phyloP scores from a whole-genome alignment of 1,139 yeast genomes.

The Kodamaea sp. region DNA sequence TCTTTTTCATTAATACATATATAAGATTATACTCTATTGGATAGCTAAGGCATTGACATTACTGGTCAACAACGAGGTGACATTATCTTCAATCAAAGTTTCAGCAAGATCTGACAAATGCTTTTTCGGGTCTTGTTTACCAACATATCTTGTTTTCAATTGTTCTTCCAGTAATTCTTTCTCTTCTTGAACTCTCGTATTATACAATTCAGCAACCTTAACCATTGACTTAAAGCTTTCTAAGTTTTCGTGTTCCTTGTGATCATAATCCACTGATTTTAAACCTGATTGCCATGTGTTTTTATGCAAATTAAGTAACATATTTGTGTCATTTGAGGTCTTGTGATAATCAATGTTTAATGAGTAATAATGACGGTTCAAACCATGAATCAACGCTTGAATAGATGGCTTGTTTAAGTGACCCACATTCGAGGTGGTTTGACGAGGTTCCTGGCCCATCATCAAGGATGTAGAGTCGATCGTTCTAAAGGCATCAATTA shows the following conservation, averaged over 20 bases:
- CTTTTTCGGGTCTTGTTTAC: constrained; percentile 98
- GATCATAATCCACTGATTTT: constrained; percentile 70
- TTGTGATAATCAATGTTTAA: constrained; percentile 92
- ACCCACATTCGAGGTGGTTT: constrained; percentile 93
- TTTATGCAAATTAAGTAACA: constrained; percentile 92
- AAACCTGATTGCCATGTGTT: constrained; percentile 96
- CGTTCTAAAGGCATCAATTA: constrained; percentile 95
- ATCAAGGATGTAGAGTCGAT: constrained; percentile 84
- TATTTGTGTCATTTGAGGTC: constrained; percentile 87
- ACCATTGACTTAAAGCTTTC: constrained; percentile 78
- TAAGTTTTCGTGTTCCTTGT: constrained; percentile 72
- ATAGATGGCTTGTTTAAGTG: constrained; percentile 96
- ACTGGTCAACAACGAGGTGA: constrained; percentile 81
- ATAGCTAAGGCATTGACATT: constrained; percentile 85
- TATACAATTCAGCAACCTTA: constrained; percentile 85
- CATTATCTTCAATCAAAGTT: constrained; percentile 79
- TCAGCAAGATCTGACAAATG: constrained; percentile 91
- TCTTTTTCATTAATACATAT: neutral
- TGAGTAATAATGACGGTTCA: constrained; percentile 95
- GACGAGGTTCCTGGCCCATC: constrained; percentile 98
- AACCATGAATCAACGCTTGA: constrained; percentile 94
- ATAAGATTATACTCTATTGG: constrained; percentile 34
- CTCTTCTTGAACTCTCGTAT: constrained; percentile 89
- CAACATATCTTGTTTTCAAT: constrained; percentile 92
- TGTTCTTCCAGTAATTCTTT: constrained; percentile 84